A percentile compares a stretch with the other conserved stretches of the same genome.
These are phyloP conservation scores for Coemansia sp. DNA, from an alignment of 192 early-diverging fungal species.

Conservation along the genomic window DNA sequence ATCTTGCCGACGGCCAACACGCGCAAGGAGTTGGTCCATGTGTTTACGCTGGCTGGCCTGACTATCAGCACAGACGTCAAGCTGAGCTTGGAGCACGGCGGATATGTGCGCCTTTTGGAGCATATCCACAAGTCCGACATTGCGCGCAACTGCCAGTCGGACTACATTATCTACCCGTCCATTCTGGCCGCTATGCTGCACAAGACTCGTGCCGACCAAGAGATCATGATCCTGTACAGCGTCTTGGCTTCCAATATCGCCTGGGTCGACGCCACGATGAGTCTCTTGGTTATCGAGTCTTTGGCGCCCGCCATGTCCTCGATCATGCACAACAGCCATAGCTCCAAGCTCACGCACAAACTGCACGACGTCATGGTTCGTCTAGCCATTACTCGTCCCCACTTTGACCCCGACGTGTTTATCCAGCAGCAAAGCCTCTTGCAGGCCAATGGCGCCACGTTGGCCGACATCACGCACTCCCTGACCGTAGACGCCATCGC, in stretches of 20 bases:
- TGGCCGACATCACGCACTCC: conserved; percentile 28
- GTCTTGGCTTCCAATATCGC: conserved; percentile 46
- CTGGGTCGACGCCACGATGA: conserved; percentile 50
- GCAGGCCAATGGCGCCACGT: conserved; percentile 12
- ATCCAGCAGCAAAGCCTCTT: conserved; percentile 46
- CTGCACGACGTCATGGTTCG: conserved; percentile 53
- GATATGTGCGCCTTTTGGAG: conserved; percentile 43
- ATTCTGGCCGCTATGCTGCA: conserved; percentile 51
- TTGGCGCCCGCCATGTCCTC: conserved; percentile 44
- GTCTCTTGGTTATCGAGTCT: conserved; percentile 50
- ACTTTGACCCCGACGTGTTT: conserved; percentile 54
- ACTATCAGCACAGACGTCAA: conserved; percentile 24
- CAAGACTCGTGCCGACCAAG: conserved; percentile 46
- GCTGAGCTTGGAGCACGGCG: conserved; percentile 43
- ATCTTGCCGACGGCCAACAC: conserved; percentile 57
- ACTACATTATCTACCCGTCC: conserved; percentile 53
- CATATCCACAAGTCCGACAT: conserved; percentile 47
- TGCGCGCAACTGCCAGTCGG: conserved; percentile 47
- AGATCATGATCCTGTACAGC: conserved; percentile 50
- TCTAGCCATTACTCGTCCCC: conserved; percentile 46
- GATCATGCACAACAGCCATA: conserved; percentile 37
- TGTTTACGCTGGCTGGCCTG: conserved; percentile 37
- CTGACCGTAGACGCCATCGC: conserved; percentile 44
- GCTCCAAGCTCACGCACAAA: conserved; percentile 50
- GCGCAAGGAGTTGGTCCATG: conserved; percentile 63